Evolutionary conservation across 140 eudicot genomes (phyloP).

Genomic region (Senecio squalidus): DNA sequence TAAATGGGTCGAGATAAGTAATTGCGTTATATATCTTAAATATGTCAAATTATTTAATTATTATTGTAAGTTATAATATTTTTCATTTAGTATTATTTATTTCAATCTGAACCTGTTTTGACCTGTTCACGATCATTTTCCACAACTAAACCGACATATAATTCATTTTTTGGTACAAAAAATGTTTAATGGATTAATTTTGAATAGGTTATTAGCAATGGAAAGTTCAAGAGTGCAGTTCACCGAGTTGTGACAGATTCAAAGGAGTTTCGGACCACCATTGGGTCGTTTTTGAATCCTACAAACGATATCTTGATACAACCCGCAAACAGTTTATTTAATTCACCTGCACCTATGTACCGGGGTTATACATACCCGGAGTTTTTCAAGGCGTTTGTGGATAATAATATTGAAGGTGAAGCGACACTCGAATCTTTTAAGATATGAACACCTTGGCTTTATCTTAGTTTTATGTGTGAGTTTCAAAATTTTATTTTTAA

Average conservation of each 20-base stretch:
- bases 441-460: no score
- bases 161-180: no score
- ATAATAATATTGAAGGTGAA: conserved; percentile 44
- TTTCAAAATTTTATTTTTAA: no score
- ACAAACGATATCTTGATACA: conserved; percentile 32
- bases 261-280: conserved; percentile 37
- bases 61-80: no score
- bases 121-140: no score
- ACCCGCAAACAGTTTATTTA: conserved; percentile 40
- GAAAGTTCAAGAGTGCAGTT: conserved; percentile 40
- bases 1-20: no score
- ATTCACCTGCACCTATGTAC: conserved; percentile 34
- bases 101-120: no score
- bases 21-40: no score
- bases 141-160: no score
- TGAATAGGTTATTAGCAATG: conserved; percentile 60
- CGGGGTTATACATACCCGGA: conserved; percentile 39
- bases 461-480: no score
- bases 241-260: conserved; percentile 64
- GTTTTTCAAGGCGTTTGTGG: conserved; percentile 32
- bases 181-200: background rate
- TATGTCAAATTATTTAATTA: no score
- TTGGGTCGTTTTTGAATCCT: conserved; percentile 52
- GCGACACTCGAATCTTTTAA: conserved; percentile 27
- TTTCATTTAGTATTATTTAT: no score